Evolutionary conservation across 2,329 filamentous ascomycete genomes (phyloP).

Genomic region (Emergomyces pasteurianus): DNA sequence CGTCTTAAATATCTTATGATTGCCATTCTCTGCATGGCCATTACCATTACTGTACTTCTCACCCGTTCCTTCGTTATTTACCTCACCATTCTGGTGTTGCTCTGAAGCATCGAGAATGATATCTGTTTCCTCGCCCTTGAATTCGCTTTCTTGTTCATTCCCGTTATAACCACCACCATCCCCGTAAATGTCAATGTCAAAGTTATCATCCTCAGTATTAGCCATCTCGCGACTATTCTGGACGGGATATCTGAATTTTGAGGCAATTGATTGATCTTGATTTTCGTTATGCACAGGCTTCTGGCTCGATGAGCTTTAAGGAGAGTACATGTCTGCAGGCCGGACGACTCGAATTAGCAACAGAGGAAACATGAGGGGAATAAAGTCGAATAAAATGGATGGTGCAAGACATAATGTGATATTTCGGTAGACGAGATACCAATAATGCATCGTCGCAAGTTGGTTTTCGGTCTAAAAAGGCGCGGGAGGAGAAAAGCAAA

Average conservation of each 20-base stretch:
- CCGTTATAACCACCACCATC: conserved; percentile 41
- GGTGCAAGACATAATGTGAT: not conserved
- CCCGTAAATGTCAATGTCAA: conserved; percentile 60
- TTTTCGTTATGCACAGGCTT: conserved; percentile 30
- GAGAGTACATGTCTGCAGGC: conserved; percentile 33
- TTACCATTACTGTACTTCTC: conserved; percentile 18
- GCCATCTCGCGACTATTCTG: conserved; percentile 27
- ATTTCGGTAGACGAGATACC: not conserved
- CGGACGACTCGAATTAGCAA: conserved; percentile 29
- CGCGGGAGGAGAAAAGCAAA: not conserved
- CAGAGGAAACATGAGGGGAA: conserved; percentile 10
- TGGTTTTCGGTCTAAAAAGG: not conserved
- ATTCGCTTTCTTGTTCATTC: conserved; percentile 35
- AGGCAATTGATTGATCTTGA: conserved; percentile 21
- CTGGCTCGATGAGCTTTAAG: conserved; percentile 21
- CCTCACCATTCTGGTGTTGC: conserved; percentile 16
- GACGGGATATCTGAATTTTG: conserved; percentile 3
- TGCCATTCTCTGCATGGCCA: conserved; percentile 16
- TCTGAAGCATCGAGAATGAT: conserved; percentile 29
- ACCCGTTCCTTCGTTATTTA: conserved; percentile 11
- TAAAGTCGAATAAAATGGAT: not conserved
- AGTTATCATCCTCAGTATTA: conserved; percentile 51
- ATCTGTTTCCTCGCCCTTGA: conserved; percentile 30
- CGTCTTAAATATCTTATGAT: conserved; percentile 12
- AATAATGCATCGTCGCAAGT: not conserved